Conservation (phyloP, 768 basidiomycete species). For the Mrakia frigida region DNA sequence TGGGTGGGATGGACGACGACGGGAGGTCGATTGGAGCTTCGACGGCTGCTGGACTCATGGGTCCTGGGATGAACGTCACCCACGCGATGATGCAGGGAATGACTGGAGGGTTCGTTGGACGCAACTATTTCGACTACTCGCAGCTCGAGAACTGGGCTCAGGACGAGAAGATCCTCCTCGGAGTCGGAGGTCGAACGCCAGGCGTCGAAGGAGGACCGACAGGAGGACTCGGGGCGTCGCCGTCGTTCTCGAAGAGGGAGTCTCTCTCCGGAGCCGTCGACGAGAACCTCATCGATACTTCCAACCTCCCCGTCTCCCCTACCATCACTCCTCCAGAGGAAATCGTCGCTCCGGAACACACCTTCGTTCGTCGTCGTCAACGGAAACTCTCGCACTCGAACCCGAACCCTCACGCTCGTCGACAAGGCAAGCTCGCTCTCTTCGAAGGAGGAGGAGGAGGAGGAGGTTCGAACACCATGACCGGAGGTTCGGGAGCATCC, state of each 20-base stretch:
- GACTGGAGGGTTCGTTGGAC: slow-evolving; percentile 50
- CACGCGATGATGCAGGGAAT: slow-evolving; percentile 23
- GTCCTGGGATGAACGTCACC: neutral
- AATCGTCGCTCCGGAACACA: neutral
- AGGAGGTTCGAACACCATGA: slow-evolving; percentile 35
- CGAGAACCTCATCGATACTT: slow-evolving; percentile 14
- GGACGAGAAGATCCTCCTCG: slow-evolving; percentile 47
- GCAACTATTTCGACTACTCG: slow-evolving; percentile 64
- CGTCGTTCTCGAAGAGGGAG: neutral
- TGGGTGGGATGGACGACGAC: slow-evolving; percentile 13
- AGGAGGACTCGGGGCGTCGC: slow-evolving; percentile 26
- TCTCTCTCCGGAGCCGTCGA: slow-evolving; percentile 15
- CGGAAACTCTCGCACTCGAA: slow-evolving; percentile 84
- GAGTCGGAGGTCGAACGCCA: slow-evolving; percentile 16
- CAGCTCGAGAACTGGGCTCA: slow-evolving; percentile 75
- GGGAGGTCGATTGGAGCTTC: slow-evolving; percentile 18
- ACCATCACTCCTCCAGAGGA: slow-evolving; percentile 1
- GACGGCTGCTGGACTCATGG: slow-evolving; percentile 21
- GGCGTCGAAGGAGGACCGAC: slow-evolving; percentile 12
- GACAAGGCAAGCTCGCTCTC: slow-evolving; percentile 75
- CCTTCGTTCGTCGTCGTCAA: slow-evolving; percentile 54
- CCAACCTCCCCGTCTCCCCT: slow-evolving; percentile 35
- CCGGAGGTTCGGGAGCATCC: neutral
- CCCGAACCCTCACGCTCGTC: slow-evolving; percentile 45
- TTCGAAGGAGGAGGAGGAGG: slow-evolving; percentile 64